A percentile compares a stretch with the other conserved stretches of the same genome.
These are phyloP conservation scores for Chaetomium tenue DNA, from an alignment of 495 filamentous ascomycete species.

Conservation along the genomic window DNA sequence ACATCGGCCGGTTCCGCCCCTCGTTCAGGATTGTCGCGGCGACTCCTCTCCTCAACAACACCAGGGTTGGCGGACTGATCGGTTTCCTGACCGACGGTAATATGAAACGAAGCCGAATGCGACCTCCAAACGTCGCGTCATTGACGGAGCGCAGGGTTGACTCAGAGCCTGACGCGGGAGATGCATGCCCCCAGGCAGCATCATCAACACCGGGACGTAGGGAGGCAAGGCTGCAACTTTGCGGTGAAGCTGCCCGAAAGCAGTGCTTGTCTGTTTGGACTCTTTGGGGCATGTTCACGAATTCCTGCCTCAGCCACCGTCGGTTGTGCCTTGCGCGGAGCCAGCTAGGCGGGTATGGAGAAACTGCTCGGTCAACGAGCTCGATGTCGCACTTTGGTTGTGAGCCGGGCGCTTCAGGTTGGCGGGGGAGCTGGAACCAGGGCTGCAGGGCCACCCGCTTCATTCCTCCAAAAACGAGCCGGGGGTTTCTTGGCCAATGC, in stretches of 20 bases:
- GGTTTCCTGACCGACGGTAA: conserved; percentile 13
- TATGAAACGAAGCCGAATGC: conserved; percentile 7
- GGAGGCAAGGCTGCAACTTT: not conserved
- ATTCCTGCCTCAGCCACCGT: conserved; percentile 1
- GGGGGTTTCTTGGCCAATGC: not conserved
- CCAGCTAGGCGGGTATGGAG: not conserved
- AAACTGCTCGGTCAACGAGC: not conserved
- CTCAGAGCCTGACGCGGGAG: conserved; percentile 11
- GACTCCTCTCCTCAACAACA: not conserved
- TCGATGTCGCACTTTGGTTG: not conserved
- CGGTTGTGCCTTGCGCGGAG: conserved; percentile 12
- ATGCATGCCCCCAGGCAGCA: not conserved
- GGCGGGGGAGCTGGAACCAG: not conserved
- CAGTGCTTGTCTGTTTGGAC: not conserved
- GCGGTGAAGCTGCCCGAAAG: not conserved
- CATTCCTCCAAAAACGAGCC: not conserved
- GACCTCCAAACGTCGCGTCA: not conserved
- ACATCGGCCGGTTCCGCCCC: conserved; percentile 10
- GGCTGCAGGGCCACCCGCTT: not conserved
- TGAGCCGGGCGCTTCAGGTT: not conserved
- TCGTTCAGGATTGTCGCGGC: not conserved
- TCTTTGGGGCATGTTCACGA: not conserved
- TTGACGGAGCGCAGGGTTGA: not conserved
- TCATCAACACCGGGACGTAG: not conserved
- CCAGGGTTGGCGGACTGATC: not conserved